phyloP scores from a whole-genome alignment of 352 stramenopile genomes.

The Phytophthora pini region DNA sequence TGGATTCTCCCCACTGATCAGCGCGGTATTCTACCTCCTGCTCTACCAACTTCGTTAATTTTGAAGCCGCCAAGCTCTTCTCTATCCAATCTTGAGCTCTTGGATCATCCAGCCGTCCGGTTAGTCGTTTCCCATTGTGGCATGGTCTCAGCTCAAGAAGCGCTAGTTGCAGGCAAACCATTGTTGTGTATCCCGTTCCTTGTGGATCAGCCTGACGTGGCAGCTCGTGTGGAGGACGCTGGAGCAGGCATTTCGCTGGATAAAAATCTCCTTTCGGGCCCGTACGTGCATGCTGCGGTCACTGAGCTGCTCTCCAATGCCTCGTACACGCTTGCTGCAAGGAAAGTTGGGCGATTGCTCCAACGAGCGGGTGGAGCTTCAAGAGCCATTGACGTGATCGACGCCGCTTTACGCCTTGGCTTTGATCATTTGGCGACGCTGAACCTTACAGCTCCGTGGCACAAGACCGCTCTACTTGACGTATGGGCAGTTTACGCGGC shows the following conservation, averaged over 20 bases:
- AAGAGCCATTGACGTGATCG: conserved; percentile 73
- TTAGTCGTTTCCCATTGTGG: conserved; percentile 90
- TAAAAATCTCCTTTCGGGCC: conserved; percentile 70
- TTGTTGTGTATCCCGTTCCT: conserved; percentile 91
- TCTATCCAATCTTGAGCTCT: conserved; percentile 72
- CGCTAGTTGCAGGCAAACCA: conserved; percentile 77
- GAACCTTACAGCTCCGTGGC: conserved; percentile 73
- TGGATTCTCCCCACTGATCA: conserved; percentile 84
- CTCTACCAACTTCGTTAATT: conserved; percentile 63
- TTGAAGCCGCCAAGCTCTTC: conserved; percentile 64
- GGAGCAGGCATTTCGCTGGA: conserved; percentile 74
- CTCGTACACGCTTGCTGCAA: conserved; percentile 52
- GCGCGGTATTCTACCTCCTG: conserved; percentile 58
- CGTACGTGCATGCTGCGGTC: conserved; percentile 61
- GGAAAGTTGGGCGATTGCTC: conserved; percentile 61
- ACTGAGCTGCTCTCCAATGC: conserved; percentile 56
- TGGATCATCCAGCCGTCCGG: conserved; percentile 62
- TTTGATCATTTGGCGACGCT: conserved; percentile 71
- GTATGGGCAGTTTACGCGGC: conserved; percentile 82
- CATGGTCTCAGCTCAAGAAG: conserved; percentile 85
- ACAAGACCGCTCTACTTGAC: conserved; percentile 80
- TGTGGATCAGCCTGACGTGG: conserved; percentile 86
- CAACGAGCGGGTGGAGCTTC: conserved; percentile 67
- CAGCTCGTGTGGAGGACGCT: conserved; percentile 77
- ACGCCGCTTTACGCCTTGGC: conserved; percentile 63